phyloP scores from a whole-genome alignment of 2,329 filamentous ascomycete species.

The Aspergillus ustus region DNA sequence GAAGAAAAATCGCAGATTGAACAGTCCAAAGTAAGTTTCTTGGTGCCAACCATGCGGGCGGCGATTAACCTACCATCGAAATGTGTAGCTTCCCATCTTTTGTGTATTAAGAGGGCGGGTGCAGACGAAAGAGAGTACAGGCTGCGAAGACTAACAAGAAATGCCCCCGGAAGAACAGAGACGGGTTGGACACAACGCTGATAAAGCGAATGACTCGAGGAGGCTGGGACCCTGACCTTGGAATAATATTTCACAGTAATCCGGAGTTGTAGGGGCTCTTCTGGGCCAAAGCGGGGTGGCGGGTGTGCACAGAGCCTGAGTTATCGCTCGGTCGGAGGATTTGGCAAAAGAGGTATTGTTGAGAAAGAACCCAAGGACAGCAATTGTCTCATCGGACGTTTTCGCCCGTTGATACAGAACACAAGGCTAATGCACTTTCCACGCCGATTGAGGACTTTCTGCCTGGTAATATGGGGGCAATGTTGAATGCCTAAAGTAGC shows the following conservation, averaged over 20 bases:
- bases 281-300: conserved; percentile 23
- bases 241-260: conserved; percentile 1
- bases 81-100: conserved; percentile 43
- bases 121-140: not conserved
- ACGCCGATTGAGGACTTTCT: not conserved
- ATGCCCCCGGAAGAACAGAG: conserved; percentile 5
- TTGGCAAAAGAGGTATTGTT: conserved; percentile 7
- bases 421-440: not conserved
- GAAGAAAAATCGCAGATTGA: not conserved
- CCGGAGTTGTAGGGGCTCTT: conserved; percentile 5
- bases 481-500: conserved; percentile 2
- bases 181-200: not conserved
- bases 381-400: not conserved
- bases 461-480: not conserved
- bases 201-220: conserved; percentile 11
- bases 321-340: conserved; percentile 12
- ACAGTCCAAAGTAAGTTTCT: not conserved
- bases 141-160: conserved; percentile 1
- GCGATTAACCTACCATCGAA: conserved; percentile 40
- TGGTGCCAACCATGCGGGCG: conserved; percentile 3
- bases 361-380: not conserved
- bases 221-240: conserved; percentile 17
- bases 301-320: conserved; percentile 11
- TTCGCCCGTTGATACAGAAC: conserved; percentile 1
- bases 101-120: conserved; percentile 2